Evolutionary conservation across 192 early-diverging fungal species (phyloP).

Genomic region (Dissophora ornata): DNA sequence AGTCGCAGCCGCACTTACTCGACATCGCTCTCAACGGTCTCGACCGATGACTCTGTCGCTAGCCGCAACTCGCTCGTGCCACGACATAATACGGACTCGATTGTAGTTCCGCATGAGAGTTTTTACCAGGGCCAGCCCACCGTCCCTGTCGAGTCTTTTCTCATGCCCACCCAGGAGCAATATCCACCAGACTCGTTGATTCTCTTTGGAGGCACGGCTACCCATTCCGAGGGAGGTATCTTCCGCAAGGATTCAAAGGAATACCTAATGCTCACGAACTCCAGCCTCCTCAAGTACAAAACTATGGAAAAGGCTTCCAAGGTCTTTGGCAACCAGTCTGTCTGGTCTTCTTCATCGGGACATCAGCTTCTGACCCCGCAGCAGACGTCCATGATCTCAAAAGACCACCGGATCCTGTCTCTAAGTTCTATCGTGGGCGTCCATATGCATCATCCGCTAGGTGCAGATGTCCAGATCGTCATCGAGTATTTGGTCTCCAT

Average conservation of each 20-base stretch:
- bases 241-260: constrained; percentile 48
- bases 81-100: constrained; percentile 9
- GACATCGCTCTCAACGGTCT: constrained; percentile 32
- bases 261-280: constrained; percentile 46
- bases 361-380: constrained; percentile 50
- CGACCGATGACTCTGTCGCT: constrained; percentile 41
- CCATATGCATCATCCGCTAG: constrained; percentile 16
- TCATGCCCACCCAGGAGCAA: constrained; percentile 49
- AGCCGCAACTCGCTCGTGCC: constrained; percentile 46
- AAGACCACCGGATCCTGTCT: constrained; percentile 39
- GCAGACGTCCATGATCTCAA: constrained; percentile 36
- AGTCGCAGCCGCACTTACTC: constrained; percentile 30
- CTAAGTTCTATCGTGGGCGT: constrained; percentile 47
- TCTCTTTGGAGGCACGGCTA: constrained; percentile 41
- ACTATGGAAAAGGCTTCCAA: constrained; percentile 52
- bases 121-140: constrained; percentile 42
- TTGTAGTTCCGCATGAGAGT: neutral
- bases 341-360: constrained; percentile 46
- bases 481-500: constrained; percentile 50
- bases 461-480: constrained; percentile 21
- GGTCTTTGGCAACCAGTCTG: constrained; percentile 53
- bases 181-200: constrained; percentile 42
- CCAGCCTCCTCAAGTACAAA: constrained; percentile 47
- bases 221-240: constrained; percentile 38
- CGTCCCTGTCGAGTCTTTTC: constrained; percentile 40